Base-by-base conservation (phyloP, 78 protist genomes). In the Dictyostelium brefeldianum region DNA sequence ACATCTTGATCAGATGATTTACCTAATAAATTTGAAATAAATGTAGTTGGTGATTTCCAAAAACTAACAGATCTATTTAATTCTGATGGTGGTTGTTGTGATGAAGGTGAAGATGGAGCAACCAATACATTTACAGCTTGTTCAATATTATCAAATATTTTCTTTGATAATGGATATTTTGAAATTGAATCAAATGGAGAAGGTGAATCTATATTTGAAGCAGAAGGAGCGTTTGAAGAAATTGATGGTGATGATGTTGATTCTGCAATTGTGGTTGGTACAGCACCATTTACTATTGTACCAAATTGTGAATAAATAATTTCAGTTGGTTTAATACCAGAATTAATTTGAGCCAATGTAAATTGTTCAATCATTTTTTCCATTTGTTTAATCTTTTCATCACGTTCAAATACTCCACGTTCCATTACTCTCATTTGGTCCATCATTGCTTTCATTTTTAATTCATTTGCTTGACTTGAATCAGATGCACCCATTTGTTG, bases 381-480 rank as follows among this genome's bases (percentile, higher is more conserved):
- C 53, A 82, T 10, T 50, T 82, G 79, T 53, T 82, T 67, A 22
- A 82, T 69, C 53, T 53, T 67, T 25, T 64, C 90, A 36, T 82
- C 90, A 18, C 90, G 41, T 25, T 82, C 90, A 48, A 50, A 70
- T 17, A 82, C 73, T 17, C 90, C 90, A 56, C 56, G 69, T 27
- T 82, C 90, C 80, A 82, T 70, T 25, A 82, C 27, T 31, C 90
- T 46, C 79, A 82, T 67, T 69, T 82, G 90, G 8, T 82, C 90
- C n/a, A 70, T 50, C 43, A 82, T 51, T 4, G 90, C 90, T 22
- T 74, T 71, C 90, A 82, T 70, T 41, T 48, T 82, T 20, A 56
- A 22, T 29, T 79, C 83, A 41, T 79, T 79, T 10, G 82, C 82
- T 10, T 77, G 82, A 27, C 29, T 65, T 48, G 20, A 8, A 64